Evolutionary conservation across 1,139 yeast genomes (phyloP).

Genomic region (Insectozyma bohioensis): DNA sequence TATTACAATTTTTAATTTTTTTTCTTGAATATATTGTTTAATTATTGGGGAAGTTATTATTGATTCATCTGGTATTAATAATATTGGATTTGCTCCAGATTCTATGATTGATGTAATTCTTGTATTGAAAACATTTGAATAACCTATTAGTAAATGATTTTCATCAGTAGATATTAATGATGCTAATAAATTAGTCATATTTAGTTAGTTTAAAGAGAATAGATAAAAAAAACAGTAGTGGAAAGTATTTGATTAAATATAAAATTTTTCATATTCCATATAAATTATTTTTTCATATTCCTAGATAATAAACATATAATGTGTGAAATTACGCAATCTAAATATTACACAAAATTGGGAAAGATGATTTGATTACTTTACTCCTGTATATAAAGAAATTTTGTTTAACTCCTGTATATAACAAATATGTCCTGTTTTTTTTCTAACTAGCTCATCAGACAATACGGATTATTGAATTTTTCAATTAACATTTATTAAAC

Average conservation of each 20-base stretch:
- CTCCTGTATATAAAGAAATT: slow-evolving; percentile 3
- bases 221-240: no score
- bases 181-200: slow-evolving; percentile 42
- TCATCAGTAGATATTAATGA: slow-evolving; percentile 54
- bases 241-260: no score
- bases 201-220: no score
- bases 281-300: no score
- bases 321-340: slow-evolving; percentile 10
- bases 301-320: slow-evolving; percentile 2
- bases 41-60: slow-evolving; percentile 23
- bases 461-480: background rate
- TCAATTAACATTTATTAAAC: background rate
- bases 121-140: slow-evolving; percentile 45
- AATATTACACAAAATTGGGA: no score
- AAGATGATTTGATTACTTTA: no score
- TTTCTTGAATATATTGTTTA: slow-evolving; percentile 19
- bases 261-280: no score
- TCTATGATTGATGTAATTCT: slow-evolving; percentile 51
- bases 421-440: no score
- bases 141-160: slow-evolving; percentile 62
- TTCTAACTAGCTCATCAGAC: no score
- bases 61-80: slow-evolving; percentile 32
- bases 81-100: slow-evolving; percentile 59
- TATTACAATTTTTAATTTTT: slow-evolving; percentile 23
- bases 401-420: no score